Percentiles rank a stretch among this genome's conserved stretches.
phyloP scores from a whole-genome alignment of 768 basidiomycete genomes.

The Tulasnella calospora region DNA sequence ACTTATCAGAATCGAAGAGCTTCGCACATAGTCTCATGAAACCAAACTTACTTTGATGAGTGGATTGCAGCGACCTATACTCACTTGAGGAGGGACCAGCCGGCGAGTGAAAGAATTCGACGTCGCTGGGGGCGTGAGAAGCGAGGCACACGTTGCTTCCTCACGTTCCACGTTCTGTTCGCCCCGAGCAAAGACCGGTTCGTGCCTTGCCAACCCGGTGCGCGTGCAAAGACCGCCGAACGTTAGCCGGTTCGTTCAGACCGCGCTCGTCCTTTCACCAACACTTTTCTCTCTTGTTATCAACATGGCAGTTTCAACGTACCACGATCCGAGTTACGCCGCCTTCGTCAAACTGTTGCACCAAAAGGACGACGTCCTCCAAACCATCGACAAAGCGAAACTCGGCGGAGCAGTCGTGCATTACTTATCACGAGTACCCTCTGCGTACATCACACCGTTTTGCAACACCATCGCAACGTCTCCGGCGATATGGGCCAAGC shows the following conservation, averaged over 20 bases:
- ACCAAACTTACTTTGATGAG: too few relatives aligned
- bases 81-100: too few relatives aligned
- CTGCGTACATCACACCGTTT: conserved; percentile 17
- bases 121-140: not conserved
- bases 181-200: not conserved
- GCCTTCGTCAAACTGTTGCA: conserved; percentile 23
- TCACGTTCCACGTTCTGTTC: not conserved
- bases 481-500: conserved; percentile 11
- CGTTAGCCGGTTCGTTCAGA: not conserved
- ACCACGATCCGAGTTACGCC: conserved; percentile 21
- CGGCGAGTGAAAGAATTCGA: too few relatives aligned
- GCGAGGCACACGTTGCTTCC: not conserved
- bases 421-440: conserved; percentile 21
- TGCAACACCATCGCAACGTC: conserved; percentile 19
- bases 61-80: too few relatives aligned
- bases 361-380: conserved; percentile 1
- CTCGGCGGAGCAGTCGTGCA: conserved; percentile 19
- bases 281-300: not conserved
- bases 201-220: not conserved
- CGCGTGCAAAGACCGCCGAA: not conserved
- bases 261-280: not conserved
- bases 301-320: not conserved
- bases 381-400: not conserved
- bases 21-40: too few relatives aligned
- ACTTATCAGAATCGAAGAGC: too few relatives aligned